Evolutionary conservation across 225 moss, liverwort and hornwort species (phyloP), one percentile per base, ranked within the genome.

Genomic region (Pseudoscleropodium purum): DNA sequence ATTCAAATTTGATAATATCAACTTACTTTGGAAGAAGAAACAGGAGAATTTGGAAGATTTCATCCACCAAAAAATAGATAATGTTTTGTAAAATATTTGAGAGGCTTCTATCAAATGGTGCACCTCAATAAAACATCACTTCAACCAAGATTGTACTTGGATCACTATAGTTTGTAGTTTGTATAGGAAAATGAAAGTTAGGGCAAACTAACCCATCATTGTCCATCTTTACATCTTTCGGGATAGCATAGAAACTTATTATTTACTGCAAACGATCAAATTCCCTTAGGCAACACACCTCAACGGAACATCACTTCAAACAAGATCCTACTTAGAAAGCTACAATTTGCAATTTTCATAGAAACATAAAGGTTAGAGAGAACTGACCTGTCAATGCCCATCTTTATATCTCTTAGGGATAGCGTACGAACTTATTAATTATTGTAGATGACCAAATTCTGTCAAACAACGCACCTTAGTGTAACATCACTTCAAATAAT

Each of bases 241-340:
- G 6, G 6, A 23, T n/a, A 21, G 4, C 13, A 4, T 24, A 23
- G 7, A 18, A n/a, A 13, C 2, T 39, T 13, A 18, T 27, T 43
- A 7, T 7, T 70, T 21, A 70, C 4, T 70, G 6, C 4, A 24
- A 6, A 25, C 24, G 39, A 70, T 70, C 37, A 36, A n/a, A 69
- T 51, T 75, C 0, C 34, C 0, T 51, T 11, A 12, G 0, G 26
- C 16, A 36, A 1, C 1, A 1, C 10, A 79, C 27, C 11, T 81
- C 7, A 26, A 0, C 39, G 13, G 37, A 57, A 37, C 26, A 57
- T n/a, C 17, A n/a, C n/a, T 56, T 57, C 17, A 11, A 80, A 27
- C 29, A 80, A 24, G 36, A 56, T 79, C 25, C 4, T 56, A 15
- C 1, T 23, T 24, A 13, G 14, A 79, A 25, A 56, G 24, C 37